Conservation (phyloP, 2,329 filamentous ascomycete genomes). For the Purpureocillium takamizusanense region DNA sequence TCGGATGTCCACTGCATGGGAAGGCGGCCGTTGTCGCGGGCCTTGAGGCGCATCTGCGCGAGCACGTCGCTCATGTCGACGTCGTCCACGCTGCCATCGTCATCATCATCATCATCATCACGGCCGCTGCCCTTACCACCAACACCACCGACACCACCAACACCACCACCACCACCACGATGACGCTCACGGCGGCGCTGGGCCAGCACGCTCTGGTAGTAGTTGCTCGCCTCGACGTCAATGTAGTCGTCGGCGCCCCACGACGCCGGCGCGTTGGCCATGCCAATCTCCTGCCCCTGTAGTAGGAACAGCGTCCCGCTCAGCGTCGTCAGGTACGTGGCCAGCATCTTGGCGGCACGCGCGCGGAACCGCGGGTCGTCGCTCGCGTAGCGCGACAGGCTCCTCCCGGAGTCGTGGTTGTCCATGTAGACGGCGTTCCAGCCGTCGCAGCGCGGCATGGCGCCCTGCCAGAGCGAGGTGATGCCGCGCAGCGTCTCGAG, state of each 20-base stretch:
- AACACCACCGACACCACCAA: too few species aligned
- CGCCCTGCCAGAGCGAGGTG: slow-evolving; percentile 25
- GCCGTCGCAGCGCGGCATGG: slow-evolving; percentile 25
- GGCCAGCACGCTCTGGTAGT: slow-evolving; percentile 18
- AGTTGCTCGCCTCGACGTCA: slow-evolving; percentile 34
- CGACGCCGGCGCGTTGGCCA: slow-evolving; percentile 32
- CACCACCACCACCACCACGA: too few species aligned
- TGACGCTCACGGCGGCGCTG: slow-evolving; percentile 8
- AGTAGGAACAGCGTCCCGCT: slow-evolving; percentile 38
- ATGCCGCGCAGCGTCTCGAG: slow-evolving; percentile 25
- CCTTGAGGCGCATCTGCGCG: slow-evolving; percentile 29
- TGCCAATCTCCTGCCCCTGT: slow-evolving; percentile 44
- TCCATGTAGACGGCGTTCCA: slow-evolving; percentile 46
- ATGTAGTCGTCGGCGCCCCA: slow-evolving; percentile 34
- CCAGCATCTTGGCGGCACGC: slow-evolving; percentile 36
- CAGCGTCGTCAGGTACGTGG: slow-evolving; percentile 26
- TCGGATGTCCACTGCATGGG: slow-evolving; percentile 40
- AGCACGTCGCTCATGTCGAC: slow-evolving; percentile 24
- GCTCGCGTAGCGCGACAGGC: too few species aligned
- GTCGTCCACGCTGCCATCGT: neutral
- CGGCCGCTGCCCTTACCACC: too few species aligned
- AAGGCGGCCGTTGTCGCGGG: slow-evolving; percentile 15
- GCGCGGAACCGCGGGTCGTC: slow-evolving; percentile 21
- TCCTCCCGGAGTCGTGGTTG: slow-evolving; percentile 45
- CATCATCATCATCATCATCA: too few species aligned